Percentiles rank a stretch among this genome's conserved stretches.
Evolutionary conservation across 768 basidiomycete genomes (phyloP).

Genomic region (Lactifluus echinatus): DNA sequence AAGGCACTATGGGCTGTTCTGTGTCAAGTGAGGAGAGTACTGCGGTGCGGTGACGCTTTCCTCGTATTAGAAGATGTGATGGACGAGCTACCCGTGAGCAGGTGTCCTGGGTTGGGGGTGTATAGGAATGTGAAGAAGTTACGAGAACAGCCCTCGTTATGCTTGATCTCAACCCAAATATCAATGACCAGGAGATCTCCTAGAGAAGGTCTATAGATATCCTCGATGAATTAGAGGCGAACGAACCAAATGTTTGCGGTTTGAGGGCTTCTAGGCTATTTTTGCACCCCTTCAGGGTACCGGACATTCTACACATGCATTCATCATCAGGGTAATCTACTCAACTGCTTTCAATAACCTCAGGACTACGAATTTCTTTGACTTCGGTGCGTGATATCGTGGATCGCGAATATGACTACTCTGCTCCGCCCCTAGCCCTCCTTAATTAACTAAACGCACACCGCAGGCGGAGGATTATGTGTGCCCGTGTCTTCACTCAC

Average conservation of each 20-base stretch:
- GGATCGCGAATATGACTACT: constrained; percentile 9
- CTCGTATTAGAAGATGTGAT: background rate
- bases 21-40: background rate
- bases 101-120: too few species aligned
- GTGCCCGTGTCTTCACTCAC: background rate
- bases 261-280: background rate
- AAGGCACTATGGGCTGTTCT: background rate
- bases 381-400: background rate
- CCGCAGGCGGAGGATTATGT: constrained; percentile 6
- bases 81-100: too few species aligned
- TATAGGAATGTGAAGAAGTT: too few species aligned
- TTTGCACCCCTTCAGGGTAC: too few species aligned
- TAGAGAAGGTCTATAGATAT: too few species aligned
- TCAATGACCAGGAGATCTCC: too few species aligned
- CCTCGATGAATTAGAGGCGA: too few species aligned
- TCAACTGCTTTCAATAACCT: background rate
- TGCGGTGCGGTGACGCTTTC: background rate
- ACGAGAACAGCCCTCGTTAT: too few species aligned
- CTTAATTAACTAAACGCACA: background rate
- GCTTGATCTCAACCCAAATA: too few species aligned
- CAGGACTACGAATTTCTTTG: constrained; percentile 2
- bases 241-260: too few species aligned
- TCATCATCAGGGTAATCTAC: too few species aligned
- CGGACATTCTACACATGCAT: too few species aligned
- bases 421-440: background rate